Base-by-base conservation (phyloP, 2,329 filamentous ascomycete species). In the Alternaria sp. region DNA sequence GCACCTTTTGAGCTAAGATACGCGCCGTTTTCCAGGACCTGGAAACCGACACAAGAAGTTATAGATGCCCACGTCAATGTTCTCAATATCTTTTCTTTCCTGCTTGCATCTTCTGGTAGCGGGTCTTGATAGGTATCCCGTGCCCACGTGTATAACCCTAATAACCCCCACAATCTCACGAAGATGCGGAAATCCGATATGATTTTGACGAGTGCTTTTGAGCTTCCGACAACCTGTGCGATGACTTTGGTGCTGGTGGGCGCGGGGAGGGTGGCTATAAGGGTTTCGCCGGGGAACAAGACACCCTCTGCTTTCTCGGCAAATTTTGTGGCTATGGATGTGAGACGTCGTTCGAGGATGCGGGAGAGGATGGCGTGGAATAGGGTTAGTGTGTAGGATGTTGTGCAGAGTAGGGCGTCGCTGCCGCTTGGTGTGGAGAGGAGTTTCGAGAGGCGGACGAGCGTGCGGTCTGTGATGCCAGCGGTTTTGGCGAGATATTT, bases 21-120 rank as follows among this genome's bases (percentile, higher is more conserved):
- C 14, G 90, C 90, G 37, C 85, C 84, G 79, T 97, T 97, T 81
- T 99, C 95, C 39, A 94, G 83, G 1, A 86, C 79, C 78, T 97
- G 93, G 80, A 90, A 96, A 9, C 81, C 74, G 9, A 90, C 78
- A 75, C 90, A 90, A 10, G 86, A 83, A 10, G 83, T 63, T 21
- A 97, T 85, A 76, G 95, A 90, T 6, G 85, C 80, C 77, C 87
- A 89, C 23, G 86, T 85, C 44, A 97, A 79, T 0, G 61, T 61
- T 52, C 66, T 67, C 46, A 71, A 54, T 34, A 61, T 53, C 49
- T 68, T 73, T 10, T 77, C 70, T 28, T 72, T 72, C 41, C 71
- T 69, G 1, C 64, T 68, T 0, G 67, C 64, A 13, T 63, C 61
- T 13, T 61, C 59, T 3, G 63, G 60, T 21, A 73, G 45, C 11